These are phyloP conservation scores for Ascocoryne sarcoides DNA, from an alignment of 2,329 filamentous ascomycete genomes.

Conservation along the genomic window DNA sequence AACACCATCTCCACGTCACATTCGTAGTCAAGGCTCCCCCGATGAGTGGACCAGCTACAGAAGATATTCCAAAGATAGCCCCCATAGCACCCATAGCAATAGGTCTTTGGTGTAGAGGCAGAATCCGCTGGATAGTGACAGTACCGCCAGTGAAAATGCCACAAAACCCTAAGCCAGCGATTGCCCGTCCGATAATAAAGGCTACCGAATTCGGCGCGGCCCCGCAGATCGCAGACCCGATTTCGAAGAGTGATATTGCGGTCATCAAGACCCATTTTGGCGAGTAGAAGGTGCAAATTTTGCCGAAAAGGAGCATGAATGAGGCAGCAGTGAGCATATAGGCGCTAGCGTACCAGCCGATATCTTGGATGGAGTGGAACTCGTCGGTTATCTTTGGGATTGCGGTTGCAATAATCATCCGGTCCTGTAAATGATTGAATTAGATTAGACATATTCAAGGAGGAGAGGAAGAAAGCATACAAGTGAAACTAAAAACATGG, in stretches of 20 bases:
- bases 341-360: conserved; percentile 31
- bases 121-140: conserved; percentile 32
- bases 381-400: conserved; percentile 32
- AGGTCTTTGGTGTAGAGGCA: conserved; percentile 13
- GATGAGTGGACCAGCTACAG: conserved; percentile 26
- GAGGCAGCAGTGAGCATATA: conserved; percentile 30
- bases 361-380: conserved; percentile 30
- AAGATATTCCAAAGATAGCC: conserved; percentile 19
- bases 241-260: conserved; percentile 26
- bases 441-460: not conserved
- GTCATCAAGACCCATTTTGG: conserved; percentile 23
- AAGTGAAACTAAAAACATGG: conserved; percentile 4
- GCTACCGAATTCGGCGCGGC: conserved; percentile 25
- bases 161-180: conserved; percentile 26
- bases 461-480: conserved; percentile 1
- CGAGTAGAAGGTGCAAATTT: conserved; percentile 16
- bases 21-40: conserved; percentile 30
- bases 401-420: conserved; percentile 25
- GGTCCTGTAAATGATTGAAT: conserved; percentile 5
- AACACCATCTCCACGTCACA: conserved; percentile 31
- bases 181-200: conserved; percentile 28
- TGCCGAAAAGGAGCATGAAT: conserved; percentile 18
- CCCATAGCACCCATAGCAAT: conserved; percentile 26
- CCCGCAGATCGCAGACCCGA: conserved; percentile 28
- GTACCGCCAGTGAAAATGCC: conserved; percentile 32